Conservation (phyloP, 163 green algal genomes). For the Dunaliella salina region DNA sequence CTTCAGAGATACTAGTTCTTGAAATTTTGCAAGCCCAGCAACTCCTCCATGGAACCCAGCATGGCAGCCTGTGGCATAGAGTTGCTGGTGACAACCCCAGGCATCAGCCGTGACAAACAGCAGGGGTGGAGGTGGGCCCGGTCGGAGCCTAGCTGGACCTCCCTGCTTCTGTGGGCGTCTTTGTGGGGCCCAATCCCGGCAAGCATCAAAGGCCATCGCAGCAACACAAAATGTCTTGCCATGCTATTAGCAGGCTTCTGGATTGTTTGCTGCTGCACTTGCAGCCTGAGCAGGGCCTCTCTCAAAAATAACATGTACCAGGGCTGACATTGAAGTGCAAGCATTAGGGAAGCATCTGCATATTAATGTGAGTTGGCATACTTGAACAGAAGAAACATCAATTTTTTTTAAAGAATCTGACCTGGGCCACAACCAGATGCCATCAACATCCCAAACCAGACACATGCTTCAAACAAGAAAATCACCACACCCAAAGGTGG, state of each 20-base stretch:
- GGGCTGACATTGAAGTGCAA: neutral
- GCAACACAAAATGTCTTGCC: neutral
- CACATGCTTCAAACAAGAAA: conserved; percentile 3
- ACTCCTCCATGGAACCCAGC: neutral
- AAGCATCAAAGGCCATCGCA: neutral
- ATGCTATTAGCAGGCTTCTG: neutral
- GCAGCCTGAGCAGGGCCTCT: neutral
- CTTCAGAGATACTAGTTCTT: neutral
- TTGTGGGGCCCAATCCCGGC: neutral
- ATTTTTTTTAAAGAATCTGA: neutral
- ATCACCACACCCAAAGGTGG: conserved; percentile 21
- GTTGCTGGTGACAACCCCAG: neutral
- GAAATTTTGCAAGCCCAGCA: neutral
- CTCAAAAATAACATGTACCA: neutral
- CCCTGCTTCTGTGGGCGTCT: neutral
- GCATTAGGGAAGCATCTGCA: neutral
- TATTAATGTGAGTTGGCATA: neutral
- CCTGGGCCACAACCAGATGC: neutral
- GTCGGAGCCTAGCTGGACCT: neutral
- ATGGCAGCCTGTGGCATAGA: neutral
- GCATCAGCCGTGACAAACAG: neutral
- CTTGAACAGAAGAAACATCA: neutral
- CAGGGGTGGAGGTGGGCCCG: neutral
- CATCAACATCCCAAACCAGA: neutral
- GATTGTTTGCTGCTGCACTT: neutral